Evolutionary conservation across 75 land plant species (phyloP).

Genomic region (Chamaecyparis obtusa): DNA sequence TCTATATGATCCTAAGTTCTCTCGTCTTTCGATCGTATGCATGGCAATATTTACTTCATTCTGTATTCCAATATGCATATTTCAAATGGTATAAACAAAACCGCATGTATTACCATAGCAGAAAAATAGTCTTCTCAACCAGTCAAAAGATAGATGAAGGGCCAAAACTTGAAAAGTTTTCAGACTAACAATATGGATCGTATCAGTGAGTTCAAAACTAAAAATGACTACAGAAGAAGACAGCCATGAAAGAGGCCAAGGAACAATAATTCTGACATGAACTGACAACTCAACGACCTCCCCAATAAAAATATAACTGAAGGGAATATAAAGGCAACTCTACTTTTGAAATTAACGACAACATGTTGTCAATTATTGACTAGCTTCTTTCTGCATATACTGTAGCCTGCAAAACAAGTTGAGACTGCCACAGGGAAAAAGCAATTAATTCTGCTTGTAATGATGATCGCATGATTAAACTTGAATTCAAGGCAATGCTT

Average conservation of each 20-base stretch:
- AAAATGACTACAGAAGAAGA: not conserved
- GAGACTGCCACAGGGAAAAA: not conserved
- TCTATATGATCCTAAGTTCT: not conserved
- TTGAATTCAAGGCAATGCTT: slow-evolving; percentile 6
- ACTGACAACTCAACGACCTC: not conserved
- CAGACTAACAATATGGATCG: not conserved
- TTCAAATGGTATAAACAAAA: not conserved
- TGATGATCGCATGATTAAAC: not conserved
- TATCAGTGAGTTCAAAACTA: not conserved
- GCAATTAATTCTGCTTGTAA: not conserved
- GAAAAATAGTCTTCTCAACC: not conserved
- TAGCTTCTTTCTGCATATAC: slow-evolving; percentile 1
- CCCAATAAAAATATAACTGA: not conserved
- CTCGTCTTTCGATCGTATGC: not conserved
- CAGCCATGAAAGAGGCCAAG: not conserved
- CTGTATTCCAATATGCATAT: not conserved
- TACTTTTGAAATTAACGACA: not conserved
- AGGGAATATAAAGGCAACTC: not conserved
- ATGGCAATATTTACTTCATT: not conserved
- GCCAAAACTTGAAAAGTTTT: not conserved
- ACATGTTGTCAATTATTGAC: slow-evolving; percentile 5
- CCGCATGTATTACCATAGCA: not conserved
- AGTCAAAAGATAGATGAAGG: not conserved
- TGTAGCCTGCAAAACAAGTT: not conserved
- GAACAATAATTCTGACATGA: not conserved